These are phyloP conservation scores for Gilbertella persicaria DNA, from an alignment of 371 early-diverging fungal genomes.

Conservation along the genomic window DNA sequence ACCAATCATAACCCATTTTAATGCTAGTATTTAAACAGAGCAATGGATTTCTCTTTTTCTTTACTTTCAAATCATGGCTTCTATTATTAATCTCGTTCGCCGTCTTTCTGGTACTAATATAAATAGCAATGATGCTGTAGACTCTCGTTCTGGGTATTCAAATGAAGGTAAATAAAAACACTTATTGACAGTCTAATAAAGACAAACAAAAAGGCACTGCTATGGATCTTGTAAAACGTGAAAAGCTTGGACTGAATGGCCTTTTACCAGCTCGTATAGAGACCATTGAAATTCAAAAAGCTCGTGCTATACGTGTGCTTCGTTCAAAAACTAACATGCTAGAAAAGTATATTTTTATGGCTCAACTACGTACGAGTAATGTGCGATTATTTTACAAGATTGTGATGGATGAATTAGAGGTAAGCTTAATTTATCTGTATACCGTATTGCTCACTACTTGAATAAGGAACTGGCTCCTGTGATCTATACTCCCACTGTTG, in stretches of 20 bases:
- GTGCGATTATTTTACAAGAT: conserved; percentile 79
- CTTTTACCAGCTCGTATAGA: conserved; percentile 60
- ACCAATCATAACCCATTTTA: conserved; percentile 21
- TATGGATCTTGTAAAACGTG: conserved; percentile 12
- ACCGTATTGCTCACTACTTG: background rate
- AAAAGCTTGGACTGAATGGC: conserved; percentile 59
- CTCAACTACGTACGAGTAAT: conserved; percentile 76
- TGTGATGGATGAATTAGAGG: conserved; percentile 67
- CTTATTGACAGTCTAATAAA: too few species aligned
- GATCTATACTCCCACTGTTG: conserved; percentile 95
- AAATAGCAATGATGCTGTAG: background rate
- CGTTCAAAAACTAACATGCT: conserved; percentile 64
- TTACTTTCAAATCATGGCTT: background rate
- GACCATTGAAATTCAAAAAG: conserved; percentile 56
- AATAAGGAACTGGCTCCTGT: conserved; percentile 76
- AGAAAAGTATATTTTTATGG: conserved; percentile 83
- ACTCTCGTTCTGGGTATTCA: conserved; percentile 19
- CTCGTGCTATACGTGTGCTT: conserved; percentile 71
- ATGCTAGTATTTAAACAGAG: conserved; percentile 2
- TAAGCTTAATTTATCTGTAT: background rate
- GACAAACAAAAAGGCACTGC: conserved; percentile 8
- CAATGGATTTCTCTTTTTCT: background rate
- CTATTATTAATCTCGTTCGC: conserved; percentile 11
- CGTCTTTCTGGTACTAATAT: conserved; percentile 3
- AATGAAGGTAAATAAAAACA: conserved; percentile 22